A percentile compares a stretch with the other conserved stretches of the same genome.
phyloP scores from a whole-genome alignment of 148 eudicot genomes.

The Nepenthes mirabilis region DNA sequence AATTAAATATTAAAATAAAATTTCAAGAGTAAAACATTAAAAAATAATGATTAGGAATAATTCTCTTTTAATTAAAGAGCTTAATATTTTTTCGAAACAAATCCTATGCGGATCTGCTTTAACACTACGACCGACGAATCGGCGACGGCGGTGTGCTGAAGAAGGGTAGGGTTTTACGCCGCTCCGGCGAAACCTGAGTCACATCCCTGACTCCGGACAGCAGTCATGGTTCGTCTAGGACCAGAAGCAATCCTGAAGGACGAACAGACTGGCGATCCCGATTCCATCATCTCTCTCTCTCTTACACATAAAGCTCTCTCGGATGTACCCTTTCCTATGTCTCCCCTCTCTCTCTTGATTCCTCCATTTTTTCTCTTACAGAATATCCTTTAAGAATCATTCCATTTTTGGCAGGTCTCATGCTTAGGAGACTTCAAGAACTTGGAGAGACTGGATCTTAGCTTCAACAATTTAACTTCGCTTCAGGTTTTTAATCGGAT shows the following conservation, averaged over 20 bases:
- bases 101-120: too few species aligned
- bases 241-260: constrained; percentile 45
- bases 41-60: too few species aligned
- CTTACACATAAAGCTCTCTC: constrained; percentile 73
- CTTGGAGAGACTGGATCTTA: constrained; percentile 64
- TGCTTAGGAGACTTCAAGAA: constrained; percentile 66
- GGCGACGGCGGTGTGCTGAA: too few species aligned
- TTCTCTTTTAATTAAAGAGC: too few species aligned
- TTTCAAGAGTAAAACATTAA: too few species aligned
- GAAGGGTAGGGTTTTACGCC: too few species aligned
- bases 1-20: too few species aligned
- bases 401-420: constrained; percentile 31
- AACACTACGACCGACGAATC: too few species aligned
- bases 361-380: too few species aligned
- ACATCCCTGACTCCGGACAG: too few species aligned
- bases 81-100: too few species aligned
- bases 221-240: constrained; percentile 34
- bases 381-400: background rate
- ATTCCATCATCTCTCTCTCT: constrained; percentile 36
- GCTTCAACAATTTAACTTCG: constrained; percentile 61
- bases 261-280: constrained; percentile 31
- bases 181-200: too few species aligned
- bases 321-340: constrained; percentile 20
- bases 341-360: constrained; percentile 1
- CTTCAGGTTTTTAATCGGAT: constrained; percentile 35